Base-by-base conservation (phyloP, 2,329 filamentous ascomycete species). In the Aspergillus sclerotialis region DNA sequence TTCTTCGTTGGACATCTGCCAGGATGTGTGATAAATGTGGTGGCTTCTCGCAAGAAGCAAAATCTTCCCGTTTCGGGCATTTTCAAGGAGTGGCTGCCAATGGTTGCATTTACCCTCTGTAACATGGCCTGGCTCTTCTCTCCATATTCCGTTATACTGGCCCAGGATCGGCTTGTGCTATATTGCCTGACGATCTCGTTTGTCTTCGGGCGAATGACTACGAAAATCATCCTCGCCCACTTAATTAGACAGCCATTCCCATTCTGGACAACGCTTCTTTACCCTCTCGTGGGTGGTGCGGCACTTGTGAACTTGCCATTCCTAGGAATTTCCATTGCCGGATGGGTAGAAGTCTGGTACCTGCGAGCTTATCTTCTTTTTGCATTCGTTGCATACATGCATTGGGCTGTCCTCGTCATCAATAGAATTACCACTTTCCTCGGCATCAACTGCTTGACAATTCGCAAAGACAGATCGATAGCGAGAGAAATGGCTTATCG, bases 161-260 rank as follows among this genome's bases (percentile, higher is more conserved):
- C 68, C 23, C 80, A 94, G 40, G 95, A 96, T 65, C 84, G 92
- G 54, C 76, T 98, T 1, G 80, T 93, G 8, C 76, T 96, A 30
- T 94, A 94, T 63, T 95, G 89, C 68, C 65, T 94, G 40, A 94
- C 86, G 39, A 84, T 96, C 72, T 84, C 86, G n/a, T 89, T 96
- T 52, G 92, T 95, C 39, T 96, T 98, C 61, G 92, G 92, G 23
- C 83, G 92, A 48, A 88, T 98, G 82, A 96, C 92, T 0, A 98
- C 92, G 25, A 98, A 96, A 70, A 96, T 96, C 63, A 98, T 98
- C 56, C 79, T 98, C 12, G 90, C 92, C 3, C 92, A 98, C 62
- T 72, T 98, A 33, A 92, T 92, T 2, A 79, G 79, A 43, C 92
- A 96, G 60, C 85, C 90, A 3, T 98, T 96, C 65, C 92, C 92